Percentiles rank a stretch among this genome's conserved stretches.
phyloP scores from a whole-genome alignment of 1,284 basidiomycete genomes.

The Kwoniella shivajii region DNA sequence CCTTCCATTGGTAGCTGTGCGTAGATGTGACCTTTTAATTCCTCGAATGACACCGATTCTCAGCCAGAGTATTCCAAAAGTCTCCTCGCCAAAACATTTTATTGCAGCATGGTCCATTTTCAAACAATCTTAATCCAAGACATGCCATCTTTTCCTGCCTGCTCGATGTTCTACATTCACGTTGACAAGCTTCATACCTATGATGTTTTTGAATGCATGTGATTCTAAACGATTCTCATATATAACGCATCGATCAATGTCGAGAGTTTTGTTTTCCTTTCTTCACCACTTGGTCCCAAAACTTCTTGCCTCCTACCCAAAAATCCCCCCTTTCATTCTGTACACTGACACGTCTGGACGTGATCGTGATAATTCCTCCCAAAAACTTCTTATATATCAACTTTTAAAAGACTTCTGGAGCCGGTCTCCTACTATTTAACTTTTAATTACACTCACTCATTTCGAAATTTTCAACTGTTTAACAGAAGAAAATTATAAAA shows the following conservation, averaged over 20 bases:
- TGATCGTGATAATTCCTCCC: slow-evolving; percentile 10
- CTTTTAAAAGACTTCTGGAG: slow-evolving; percentile 11
- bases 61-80: too few species aligned
- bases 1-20: too few species aligned
- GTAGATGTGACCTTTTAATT: too few species aligned
- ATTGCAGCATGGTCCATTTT: too few species aligned
- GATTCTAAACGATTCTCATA: background rate
- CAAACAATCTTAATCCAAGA: too few species aligned
- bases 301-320: background rate
- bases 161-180: too few species aligned
- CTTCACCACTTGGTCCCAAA: slow-evolving; percentile 7
- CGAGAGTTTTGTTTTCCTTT: background rate
- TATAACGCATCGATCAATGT: background rate
- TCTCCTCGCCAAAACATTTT: too few species aligned
- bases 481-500: background rate
- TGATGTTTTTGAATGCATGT: too few species aligned
- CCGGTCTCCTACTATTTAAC: slow-evolving; percentile 23
- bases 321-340: background rate
- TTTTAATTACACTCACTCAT: background rate
- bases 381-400: background rate
- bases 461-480: background rate
- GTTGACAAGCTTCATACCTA: too few species aligned
- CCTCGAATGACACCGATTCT: too few species aligned
- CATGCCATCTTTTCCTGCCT: too few species aligned
- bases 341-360: slow-evolving; percentile 25